Percentiles rank a stretch among this genome's conserved stretches.
phyloP scores from a whole-genome alignment of 2,329 filamentous ascomycete species.

The Thelonectria discophora region DNA sequence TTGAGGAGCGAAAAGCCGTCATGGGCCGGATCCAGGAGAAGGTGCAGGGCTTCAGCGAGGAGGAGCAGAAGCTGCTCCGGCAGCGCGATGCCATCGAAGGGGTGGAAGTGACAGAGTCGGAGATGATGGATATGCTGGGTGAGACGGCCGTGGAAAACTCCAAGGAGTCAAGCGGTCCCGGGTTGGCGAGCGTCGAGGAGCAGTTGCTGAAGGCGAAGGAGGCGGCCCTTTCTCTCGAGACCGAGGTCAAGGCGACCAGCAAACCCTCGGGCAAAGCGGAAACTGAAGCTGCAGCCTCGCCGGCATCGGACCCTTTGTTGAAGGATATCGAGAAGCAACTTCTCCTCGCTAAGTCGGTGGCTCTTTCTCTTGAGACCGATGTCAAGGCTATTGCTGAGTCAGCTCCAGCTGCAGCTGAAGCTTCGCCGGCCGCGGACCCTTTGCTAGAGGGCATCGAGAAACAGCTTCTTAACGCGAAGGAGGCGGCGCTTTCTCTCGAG shows the following conservation, averaged over 20 bases:
- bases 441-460: conserved; percentile 19
- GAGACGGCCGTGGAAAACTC: conserved; percentile 33
- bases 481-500: conserved; percentile 20
- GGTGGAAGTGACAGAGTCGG: conserved; percentile 47
- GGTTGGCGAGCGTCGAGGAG: conserved; percentile 20
- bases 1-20: conserved; percentile 47
- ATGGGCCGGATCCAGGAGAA: conserved; percentile 50
- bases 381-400: conserved; percentile 5
- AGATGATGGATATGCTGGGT: conserved; percentile 48
- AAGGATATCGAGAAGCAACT: conserved; percentile 23
- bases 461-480: conserved; percentile 14
- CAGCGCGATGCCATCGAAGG: conserved; percentile 39
- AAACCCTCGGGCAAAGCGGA: conserved; percentile 1
- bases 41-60: conserved; percentile 49
- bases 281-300: no score
- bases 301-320: background rate
- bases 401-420: background rate
- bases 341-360: conserved; percentile 8
- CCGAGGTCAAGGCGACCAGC: conserved; percentile 6
- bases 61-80: conserved; percentile 49
- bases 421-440: no score
- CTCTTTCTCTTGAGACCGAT: conserved; percentile 20
- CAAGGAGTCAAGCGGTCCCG: conserved; percentile 14
- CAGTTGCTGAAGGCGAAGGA: conserved; percentile 16
- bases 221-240: conserved; percentile 18